Evolutionary conservation across 768 basidiomycete species (phyloP), one percentile per base, ranked within the genome.

Genomic region (Boletus rubropictus): DNA sequence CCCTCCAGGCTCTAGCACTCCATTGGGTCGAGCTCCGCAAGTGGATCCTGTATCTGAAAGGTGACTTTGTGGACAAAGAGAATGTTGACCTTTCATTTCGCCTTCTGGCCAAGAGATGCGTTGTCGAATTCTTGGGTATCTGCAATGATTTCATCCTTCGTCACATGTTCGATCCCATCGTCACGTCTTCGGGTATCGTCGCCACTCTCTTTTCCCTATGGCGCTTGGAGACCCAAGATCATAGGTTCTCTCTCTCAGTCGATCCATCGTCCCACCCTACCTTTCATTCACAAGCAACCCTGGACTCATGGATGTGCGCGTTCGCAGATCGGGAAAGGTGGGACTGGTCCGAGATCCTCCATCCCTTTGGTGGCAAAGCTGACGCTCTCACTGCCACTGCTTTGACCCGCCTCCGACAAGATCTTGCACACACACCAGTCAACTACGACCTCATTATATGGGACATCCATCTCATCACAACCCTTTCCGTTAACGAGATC

Each of bases 401-500:
- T 12, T 42, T 64, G 37, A 46, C 55, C 29, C 63, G 52, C 44
- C 62, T 64, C 42, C 51, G 33, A 43, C 59, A 54, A 15, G 63
- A 60, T 21, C n/a, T 46, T n/a, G 52, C 49, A 36, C 55, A 55
- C 7, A 20, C 20, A 7, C 55, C 62, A 8, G 45, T 54, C 38
- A 55, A 64, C 39, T 60, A 54, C 44, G 60, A 66, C 39, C 51
- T 57, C 39, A 35, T 66, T 39, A 49, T 60, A 22, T 65, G 63
- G 63, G 62, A 65, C 38, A 57, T 58, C 41, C 63, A 66, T 42
- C 52, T 64, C 18, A 35, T 66, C 35, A 65, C 57, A 2, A 37
- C 44, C 5, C 47, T 64, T 17, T 66, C 63, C 24, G 22, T 64
- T 2, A 57, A 65, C 15, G 47, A 58, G 10, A 12, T 47, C 7